Base-by-base conservation (phyloP, 345 rosid species). In the Mallotus nudiflorus region DNA sequence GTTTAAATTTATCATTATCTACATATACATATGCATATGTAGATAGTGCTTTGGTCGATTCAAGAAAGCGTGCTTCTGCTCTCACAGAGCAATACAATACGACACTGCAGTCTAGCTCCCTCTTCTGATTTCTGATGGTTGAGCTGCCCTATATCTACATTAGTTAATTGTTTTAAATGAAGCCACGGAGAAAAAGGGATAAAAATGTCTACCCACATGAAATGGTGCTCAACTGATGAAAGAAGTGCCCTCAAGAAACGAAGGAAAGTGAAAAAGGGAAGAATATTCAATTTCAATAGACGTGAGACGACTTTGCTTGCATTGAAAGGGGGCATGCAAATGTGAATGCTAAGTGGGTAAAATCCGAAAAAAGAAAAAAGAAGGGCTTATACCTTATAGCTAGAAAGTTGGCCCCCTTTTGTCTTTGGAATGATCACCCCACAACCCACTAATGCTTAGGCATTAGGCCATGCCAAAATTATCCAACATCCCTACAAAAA, bases 371-470 rank as follows among this genome's bases (percentile, higher is more conserved):
- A 65, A 49, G 42, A 25, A 69, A 63, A 58, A 39, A 65, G 53
- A 49, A 25, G 20, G 67, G 31, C 59, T 70, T 29, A 42, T 62
- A n/a, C n/a, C n/a, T n/a, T n/a, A n/a, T n/a, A n/a, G n/a, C n/a
- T n/a, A 37, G 74, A 77, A 85, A 85, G 88, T 73, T 75, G 81
- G 44, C 72, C 11, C 72, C 68, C 81, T 82, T 82, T 85, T 78
- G 71, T 35, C 78, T 67, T 75, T 69, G 76, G 75, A 78, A 81
- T 72, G 68, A 68, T 65, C 69, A 65, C 71, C 64, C 74, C 57
- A 56, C 20, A 16, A 7, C 48, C n/a, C 53, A 45, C 52, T 56
- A 28, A 54, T 25, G 9, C 37, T 2, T 6, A 33, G 37, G 4
- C 37, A 33, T 33, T 33, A 33, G 4, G 37, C 37, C 6, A 33